Evolutionary conservation across 2,329 filamentous ascomycete genomes (phyloP).

Genomic region (Cadophora sp.): DNA sequence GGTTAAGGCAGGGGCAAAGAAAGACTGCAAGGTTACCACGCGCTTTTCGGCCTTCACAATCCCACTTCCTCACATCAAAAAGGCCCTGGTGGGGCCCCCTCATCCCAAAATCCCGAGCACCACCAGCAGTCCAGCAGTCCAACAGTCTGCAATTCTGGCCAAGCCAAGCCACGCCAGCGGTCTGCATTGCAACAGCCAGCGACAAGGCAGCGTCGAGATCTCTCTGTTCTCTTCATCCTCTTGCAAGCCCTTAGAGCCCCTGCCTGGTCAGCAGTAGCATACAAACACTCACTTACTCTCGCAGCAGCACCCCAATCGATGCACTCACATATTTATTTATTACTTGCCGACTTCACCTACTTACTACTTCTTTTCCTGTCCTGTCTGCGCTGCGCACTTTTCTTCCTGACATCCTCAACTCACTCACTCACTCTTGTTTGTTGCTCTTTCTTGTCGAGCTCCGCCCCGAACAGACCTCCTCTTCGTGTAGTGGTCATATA

Average conservation of each 20-base stretch:
- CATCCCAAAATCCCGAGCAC: constrained; percentile 12
- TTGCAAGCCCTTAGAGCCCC: too few species aligned
- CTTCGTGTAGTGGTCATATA: constrained; percentile 6
- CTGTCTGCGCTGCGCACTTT: background rate
- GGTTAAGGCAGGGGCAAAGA: background rate
- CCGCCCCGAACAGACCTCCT: constrained; percentile 15
- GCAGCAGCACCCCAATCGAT: constrained; percentile 5
- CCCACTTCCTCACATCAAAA: background rate
- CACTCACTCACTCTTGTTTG: too few species aligned
- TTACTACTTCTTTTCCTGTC: constrained; percentile 1
- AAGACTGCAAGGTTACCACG: constrained; percentile 3
- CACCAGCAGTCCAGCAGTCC: background rate
- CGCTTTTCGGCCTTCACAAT: background rate
- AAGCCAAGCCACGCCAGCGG: constrained; percentile 12
- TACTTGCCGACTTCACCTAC: constrained; percentile 8
- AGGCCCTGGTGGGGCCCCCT: background rate
- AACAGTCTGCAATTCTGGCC: background rate
- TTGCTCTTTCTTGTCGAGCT: constrained; percentile 19
- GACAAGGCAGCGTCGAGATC: constrained; percentile 10
- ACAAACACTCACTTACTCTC: constrained; percentile 1
- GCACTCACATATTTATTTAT: background rate
- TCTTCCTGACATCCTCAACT: background rate
- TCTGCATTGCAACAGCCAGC: constrained; percentile 11
- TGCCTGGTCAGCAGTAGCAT: constrained; percentile 1
- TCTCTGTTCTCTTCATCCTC: too few species aligned